Percentiles rank a stretch among this genome's conserved stretches.
These are phyloP conservation scores for Kwoniella mangroviensis DNA, from an alignment of 768 basidiomycete genomes.

Conservation along the genomic window DNA sequence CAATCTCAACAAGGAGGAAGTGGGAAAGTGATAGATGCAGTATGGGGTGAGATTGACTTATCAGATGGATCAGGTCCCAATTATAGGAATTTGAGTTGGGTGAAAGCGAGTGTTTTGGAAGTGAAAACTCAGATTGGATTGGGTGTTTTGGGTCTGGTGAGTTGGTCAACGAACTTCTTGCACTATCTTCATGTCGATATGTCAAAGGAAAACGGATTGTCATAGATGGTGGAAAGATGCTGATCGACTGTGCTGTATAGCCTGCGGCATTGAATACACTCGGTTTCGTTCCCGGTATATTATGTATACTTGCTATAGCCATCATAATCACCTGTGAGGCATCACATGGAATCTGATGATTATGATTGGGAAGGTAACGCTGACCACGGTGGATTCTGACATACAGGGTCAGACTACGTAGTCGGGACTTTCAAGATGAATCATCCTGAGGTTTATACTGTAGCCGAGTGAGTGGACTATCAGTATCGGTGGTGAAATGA, in stretches of 20 bases:
- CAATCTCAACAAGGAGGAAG: neutral
- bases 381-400: neutral
- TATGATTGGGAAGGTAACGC: neutral
- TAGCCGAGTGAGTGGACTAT: slow-evolving; percentile 28
- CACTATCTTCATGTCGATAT: no score
- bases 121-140: slow-evolving; percentile 42
- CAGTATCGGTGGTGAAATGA: no score
- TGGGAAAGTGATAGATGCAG: slow-evolving; percentile 30
- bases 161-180: neutral
- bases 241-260: slow-evolving; percentile 7
- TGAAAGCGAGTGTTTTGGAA: slow-evolving; percentile 35
- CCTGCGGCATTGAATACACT: slow-evolving; percentile 8
- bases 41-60: slow-evolving; percentile 32
- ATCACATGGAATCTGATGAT: neutral
- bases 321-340: slow-evolving; percentile 37
- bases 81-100: slow-evolving; percentile 32
- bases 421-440: slow-evolving; percentile 47
- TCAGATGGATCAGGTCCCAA: slow-evolving; percentile 30
- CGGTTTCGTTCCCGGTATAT: slow-evolving; percentile 23
- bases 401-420: slow-evolving; percentile 37
- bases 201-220: neutral
- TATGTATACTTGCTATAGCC: slow-evolving; percentile 32
- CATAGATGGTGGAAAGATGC: neutral
- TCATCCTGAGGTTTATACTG: slow-evolving; percentile 46
- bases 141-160: slow-evolving; percentile 37